These are phyloP conservation scores for Fusarium poae DNA, from an alignment of 2,329 filamentous ascomycete species.

Conservation along the genomic window DNA sequence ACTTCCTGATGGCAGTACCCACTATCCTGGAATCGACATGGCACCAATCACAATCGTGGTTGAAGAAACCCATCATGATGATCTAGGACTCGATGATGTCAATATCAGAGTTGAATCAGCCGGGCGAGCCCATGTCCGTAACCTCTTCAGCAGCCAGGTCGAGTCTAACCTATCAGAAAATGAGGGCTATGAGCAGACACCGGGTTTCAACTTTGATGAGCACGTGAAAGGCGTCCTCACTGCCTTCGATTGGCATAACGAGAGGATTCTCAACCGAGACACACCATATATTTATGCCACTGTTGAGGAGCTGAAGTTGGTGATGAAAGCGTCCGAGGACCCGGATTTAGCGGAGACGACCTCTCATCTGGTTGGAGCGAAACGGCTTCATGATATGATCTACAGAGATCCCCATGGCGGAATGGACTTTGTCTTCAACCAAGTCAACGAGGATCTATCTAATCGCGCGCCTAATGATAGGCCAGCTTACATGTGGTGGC, in stretches of 20 bases:
- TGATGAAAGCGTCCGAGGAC: fast-evolving
- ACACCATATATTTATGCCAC: no score
- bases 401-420: not conserved
- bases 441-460: not conserved
- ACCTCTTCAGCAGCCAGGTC: not conserved
- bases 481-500: no score
- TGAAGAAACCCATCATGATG: not conserved
- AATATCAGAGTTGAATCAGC: not conserved
- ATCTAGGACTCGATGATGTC: not conserved
- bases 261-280: not conserved
- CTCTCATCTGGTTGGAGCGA: fast-evolving
- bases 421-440: not conserved
- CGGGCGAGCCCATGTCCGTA: not conserved
- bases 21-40: not conserved
- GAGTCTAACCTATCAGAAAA: no score
- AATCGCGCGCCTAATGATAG: no score
- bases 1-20: not conserved
- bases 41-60: not conserved
- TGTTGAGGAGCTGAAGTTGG: not conserved
- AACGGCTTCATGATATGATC: not conserved
- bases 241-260: not conserved
- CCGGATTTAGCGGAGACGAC: fast-evolving
- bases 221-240: not conserved
- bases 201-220: not conserved
- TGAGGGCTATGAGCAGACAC: no score